Base-by-base conservation (phyloP, 352 stramenopile species). In the Phytophthora multivora region DNA sequence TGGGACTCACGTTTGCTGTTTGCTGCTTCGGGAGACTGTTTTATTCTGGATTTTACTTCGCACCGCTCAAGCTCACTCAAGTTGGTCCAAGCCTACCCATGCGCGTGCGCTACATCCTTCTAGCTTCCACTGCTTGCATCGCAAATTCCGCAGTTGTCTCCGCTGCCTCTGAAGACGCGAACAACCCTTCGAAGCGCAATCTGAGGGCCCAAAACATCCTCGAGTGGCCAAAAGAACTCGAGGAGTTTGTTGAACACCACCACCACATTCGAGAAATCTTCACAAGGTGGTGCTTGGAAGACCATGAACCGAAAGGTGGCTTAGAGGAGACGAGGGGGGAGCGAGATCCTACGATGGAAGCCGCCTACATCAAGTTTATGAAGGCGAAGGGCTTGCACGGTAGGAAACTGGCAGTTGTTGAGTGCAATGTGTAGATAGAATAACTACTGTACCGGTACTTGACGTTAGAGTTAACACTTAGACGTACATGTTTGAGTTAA, bases 221-320 rank as follows among this genome's bases (percentile, higher is more conserved):
- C 5, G 45, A 63, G 5, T 59, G 19, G 45, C 52, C 60, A n/a
- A 19, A 56, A 21, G 6, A 15, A 2, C 38, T 63, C 9, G 45
- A 63, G 55, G 46, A 56, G 11, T 63, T 38, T 18, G 49, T 63
- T 13, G 35, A 63, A 18, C 16, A 63, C 45, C 55, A 63, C 25
- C 31, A 54, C 36, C 55, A 48, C 15, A 42, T 63, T 19, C 35
- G 55, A 30, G 45, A 63, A 43, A 39, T 63, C 5, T 45, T 63
- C 2, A 45, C 41, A 30, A 33, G 18, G 19, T 57, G 45, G 45
- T 63, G 55, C 13, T 21, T 57, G 25, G 55, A 63, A 50, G 55
- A 41, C 9, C 53, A 57, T 16, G 45, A 63, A 11, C 35, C 33
- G 6, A 9, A 50, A 33, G 38, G 45, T 0, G 18, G 2, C 0